phyloP scores from a whole-genome alignment of 2,329 filamentous ascomycete species.

The Escovopsis weberi region DNA sequence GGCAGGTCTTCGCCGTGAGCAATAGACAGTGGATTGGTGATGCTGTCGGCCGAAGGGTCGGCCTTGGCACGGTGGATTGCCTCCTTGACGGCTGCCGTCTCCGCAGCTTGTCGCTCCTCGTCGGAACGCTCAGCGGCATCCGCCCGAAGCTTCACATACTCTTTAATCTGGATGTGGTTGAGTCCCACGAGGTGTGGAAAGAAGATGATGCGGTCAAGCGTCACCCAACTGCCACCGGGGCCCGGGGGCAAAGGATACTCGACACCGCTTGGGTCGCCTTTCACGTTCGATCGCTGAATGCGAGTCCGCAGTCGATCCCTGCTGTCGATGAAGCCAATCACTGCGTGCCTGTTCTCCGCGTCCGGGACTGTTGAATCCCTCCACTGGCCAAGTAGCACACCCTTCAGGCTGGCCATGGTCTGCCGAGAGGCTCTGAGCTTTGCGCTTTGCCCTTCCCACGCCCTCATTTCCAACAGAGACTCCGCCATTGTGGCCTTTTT shows the following conservation, averaged over 20 bases:
- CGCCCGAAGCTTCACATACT: slow-evolving; percentile 43
- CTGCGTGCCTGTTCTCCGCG: slow-evolving; percentile 37
- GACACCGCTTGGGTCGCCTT: slow-evolving; percentile 31
- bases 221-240: slow-evolving; percentile 49
- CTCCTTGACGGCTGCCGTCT: slow-evolving; percentile 25
- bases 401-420: slow-evolving; percentile 24
- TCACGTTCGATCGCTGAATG: slow-evolving; percentile 35
- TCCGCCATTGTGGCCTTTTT: too few species aligned
- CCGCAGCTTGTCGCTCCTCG: slow-evolving; percentile 18
- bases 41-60: slow-evolving; percentile 29
- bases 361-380: slow-evolving; percentile 39
- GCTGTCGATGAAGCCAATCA: slow-evolving; percentile 49
- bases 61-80: slow-evolving; percentile 29
- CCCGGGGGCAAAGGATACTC: slow-evolving; percentile 38
- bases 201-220: slow-evolving; percentile 46
- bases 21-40: slow-evolving; percentile 26
- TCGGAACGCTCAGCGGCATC: slow-evolving; percentile 23
- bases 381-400: slow-evolving; percentile 43
- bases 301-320: slow-evolving; percentile 45
- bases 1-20: slow-evolving; percentile 38
- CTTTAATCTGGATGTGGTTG: slow-evolving; percentile 43
- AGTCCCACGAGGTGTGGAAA: slow-evolving; percentile 39
- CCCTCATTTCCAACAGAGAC: too few species aligned
- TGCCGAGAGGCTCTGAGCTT: slow-evolving; percentile 17
- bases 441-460: slow-evolving; percentile 1